Conservation (phyloP, 306 rosid species). For the Fagus crenata region DNA sequence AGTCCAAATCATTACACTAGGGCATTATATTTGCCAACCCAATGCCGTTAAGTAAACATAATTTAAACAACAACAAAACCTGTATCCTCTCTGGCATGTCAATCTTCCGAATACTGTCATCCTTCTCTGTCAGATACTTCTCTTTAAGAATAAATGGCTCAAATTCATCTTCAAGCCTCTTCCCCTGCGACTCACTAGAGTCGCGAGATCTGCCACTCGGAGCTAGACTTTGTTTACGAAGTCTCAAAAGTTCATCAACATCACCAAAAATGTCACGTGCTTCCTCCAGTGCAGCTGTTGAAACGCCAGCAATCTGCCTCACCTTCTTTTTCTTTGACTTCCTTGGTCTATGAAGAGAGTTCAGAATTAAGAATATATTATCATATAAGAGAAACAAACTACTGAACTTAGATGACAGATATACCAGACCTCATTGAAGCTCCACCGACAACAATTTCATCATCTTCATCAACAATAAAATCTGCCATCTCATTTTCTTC, state of each 20-base stretch:
- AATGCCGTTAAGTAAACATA: background rate
- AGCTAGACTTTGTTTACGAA: constrained; percentile 56
- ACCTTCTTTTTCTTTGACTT: constrained; percentile 46
- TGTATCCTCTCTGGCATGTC: constrained; percentile 97
- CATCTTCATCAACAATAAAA: constrained; percentile 93
- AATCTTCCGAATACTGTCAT: constrained; percentile 72
- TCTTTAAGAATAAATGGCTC: constrained; percentile 82
- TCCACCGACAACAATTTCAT: constrained; percentile 50
- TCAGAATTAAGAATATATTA: background rate
- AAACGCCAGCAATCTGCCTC: constrained; percentile 76
- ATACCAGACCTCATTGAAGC: constrained; percentile 63
- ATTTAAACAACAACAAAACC: constrained; percentile 39
- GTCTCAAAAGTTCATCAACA: constrained; percentile 62
- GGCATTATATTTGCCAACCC: constrained; percentile 11
- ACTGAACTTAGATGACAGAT: background rate
- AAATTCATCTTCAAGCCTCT: constrained; percentile 90
- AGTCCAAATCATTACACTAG: background rate
- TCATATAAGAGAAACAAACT: too few species aligned
- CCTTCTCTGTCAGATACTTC: constrained; percentile 90
- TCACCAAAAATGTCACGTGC: constrained; percentile 97
- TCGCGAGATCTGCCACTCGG: background rate
- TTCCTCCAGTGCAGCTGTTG: constrained; percentile 85
- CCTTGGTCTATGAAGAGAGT: constrained; percentile 18
- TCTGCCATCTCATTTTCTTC: constrained; percentile 99
- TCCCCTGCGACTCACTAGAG: constrained; percentile 57